Base-by-base conservation (phyloP, 805 yeast genomes). In the Metschnikowia lochheadii region DNA sequence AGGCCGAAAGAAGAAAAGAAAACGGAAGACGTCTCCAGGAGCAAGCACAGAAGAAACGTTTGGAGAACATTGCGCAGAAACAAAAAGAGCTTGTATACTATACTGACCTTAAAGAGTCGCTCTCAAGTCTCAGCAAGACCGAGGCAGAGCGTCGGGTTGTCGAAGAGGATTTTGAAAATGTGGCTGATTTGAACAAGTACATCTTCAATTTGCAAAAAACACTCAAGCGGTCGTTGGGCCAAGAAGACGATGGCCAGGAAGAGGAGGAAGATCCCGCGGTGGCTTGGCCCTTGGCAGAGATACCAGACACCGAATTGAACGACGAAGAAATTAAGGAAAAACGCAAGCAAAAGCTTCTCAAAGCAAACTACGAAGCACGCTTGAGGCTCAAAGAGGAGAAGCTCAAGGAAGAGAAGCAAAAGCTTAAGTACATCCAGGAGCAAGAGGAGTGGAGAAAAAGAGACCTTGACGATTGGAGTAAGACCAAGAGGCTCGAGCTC, bases 291-390 rank as follows among this genome's bases (percentile, higher is more conserved):
- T 71, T 94, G 51, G 78, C 89, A 0, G 95, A 88, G 21, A 74
- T 83, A 6, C 92, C 97, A 0, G 98, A 94, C 65, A 90, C 83
- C 32, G 85, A 91, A 54, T 75, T 94, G 35, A 77, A 78, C 37
- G 89, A 85, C 36, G 96, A 87, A 5, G 87, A 87, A 60, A 70
- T 90, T 40, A 88, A 85, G 59, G 97, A 90, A 63, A 94, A 94
- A 67, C 78, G 96, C 45, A 82, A 83, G 51, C 98, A 94, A 68
- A 78, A 81, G 57, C 76, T 94, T 31, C 73, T 87, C 69, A 89
- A 89, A 61, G 92, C 96, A 5, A 89, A 88, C 60, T 83, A 80
- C 60, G 99, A 94, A 42, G 97, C 98, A 0, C 79, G 98, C 53
- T 80, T 81, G 65, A 79, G 91, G 42, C 88, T 90, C 6, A 86